These are phyloP conservation scores for Ailanthus altissimus DNA, from an alignment of 345 rosid genomes.

Conservation along the genomic window DNA sequence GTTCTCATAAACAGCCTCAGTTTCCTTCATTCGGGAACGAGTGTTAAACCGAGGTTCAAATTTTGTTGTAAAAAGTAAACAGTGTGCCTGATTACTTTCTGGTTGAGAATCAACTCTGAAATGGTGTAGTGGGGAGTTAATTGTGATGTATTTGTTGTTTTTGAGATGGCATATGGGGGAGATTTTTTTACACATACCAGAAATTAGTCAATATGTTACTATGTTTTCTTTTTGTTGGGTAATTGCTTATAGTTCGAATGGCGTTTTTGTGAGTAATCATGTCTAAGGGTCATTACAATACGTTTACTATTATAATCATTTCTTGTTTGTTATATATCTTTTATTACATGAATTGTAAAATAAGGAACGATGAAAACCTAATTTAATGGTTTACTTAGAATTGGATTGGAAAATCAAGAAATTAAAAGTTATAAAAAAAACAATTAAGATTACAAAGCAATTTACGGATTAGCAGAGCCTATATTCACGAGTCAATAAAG, in stretches of 20 bases:
- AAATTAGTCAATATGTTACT: not conserved
- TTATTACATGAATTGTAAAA: too few relatives aligned
- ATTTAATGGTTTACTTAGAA: too few relatives aligned
- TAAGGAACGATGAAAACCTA: too few relatives aligned
- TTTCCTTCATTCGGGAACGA: not conserved
- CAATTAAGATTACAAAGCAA: too few relatives aligned
- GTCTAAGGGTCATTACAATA: too few relatives aligned
- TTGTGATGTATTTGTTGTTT: conserved; percentile 3
- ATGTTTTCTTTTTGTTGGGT: not conserved
- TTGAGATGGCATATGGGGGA: not conserved
- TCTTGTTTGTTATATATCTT: too few relatives aligned
- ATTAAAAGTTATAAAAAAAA: too few relatives aligned
- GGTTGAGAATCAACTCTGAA: not conserved
- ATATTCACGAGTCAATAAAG: too few relatives aligned
- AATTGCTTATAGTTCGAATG: not conserved
- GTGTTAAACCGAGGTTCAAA: not conserved
- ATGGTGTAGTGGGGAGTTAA: not conserved
- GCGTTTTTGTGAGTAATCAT: too few relatives aligned
- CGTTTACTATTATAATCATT: too few relatives aligned
- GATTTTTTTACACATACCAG: not conserved
- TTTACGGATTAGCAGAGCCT: too few relatives aligned
- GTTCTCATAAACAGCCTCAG: not conserved
- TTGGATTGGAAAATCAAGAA: too few relatives aligned
- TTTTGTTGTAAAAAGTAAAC: conserved; percentile 5
- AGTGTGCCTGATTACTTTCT: not conserved